Percentiles rank a stretch among this genome's conserved stretches.
Conservation (phyloP, 495 filamentous ascomycete species). For the Umbilicaria muhlenbergii region DNA sequence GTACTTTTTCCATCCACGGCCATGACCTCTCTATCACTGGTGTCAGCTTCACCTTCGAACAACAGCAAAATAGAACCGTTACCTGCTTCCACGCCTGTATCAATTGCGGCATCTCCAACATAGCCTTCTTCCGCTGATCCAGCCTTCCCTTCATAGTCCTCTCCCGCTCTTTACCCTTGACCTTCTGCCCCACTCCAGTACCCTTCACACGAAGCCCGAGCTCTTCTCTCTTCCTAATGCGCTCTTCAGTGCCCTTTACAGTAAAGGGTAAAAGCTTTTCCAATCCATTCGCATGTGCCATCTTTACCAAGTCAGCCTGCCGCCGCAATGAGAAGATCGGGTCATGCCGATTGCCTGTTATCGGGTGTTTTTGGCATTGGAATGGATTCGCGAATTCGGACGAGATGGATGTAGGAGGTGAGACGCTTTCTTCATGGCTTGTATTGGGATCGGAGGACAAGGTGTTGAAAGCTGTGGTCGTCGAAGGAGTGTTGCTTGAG, state of each 20-base stretch:
- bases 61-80: conserved; percentile 15
- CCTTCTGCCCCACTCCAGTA: conserved; percentile 79
- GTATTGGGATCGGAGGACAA: conserved; percentile 16
- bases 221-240: conserved; percentile 48
- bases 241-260: conserved; percentile 57
- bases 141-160: conserved; percentile 67
- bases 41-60: background rate
- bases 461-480: conserved; percentile 10
- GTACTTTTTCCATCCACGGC: conserved; percentile 80
- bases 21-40: conserved; percentile 56
- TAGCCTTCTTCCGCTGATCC: conserved; percentile 78
- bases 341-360: conserved; percentile 61
- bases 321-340: conserved; percentile 68
- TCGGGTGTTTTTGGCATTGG: conserved; percentile 48
- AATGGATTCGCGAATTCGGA: conserved; percentile 52
- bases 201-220: conserved; percentile 69
- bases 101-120: conserved; percentile 84
- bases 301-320: conserved; percentile 84
- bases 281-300: conserved; percentile 65
- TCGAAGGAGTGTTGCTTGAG: conserved; percentile 13
- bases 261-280: conserved; percentile 69
- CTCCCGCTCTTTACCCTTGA: conserved; percentile 92
- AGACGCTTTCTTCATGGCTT: conserved; percentile 6
- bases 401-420: conserved; percentile 17
- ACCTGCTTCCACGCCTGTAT: conserved; percentile 90